These are phyloP conservation scores for Ottelia alismoides DNA, from an alignment of 106 monocot genomes.

Conservation along the genomic window DNA sequence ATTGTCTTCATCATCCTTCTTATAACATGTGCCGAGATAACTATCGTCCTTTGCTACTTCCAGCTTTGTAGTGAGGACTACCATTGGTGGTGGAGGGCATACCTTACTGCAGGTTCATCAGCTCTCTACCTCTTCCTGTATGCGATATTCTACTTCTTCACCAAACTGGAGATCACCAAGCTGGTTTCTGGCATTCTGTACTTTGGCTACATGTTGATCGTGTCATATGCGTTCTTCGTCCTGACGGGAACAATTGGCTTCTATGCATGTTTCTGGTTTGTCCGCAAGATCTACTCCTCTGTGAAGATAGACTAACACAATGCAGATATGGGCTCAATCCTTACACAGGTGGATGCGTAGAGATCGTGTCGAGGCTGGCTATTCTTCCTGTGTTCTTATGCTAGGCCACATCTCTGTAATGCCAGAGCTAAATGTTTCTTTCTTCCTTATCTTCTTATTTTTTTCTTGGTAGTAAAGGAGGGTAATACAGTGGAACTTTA, in stretches of 20 bases:
- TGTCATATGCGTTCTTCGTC: conserved; percentile 38
- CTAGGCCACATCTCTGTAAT: too few species aligned
- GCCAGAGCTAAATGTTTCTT: too few species aligned
- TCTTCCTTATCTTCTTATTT: too few species aligned
- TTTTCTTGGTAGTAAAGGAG: too few species aligned
- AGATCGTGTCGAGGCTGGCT: too few species aligned
- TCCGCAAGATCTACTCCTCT: conserved; percentile 29
- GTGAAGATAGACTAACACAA: conserved; percentile 27
- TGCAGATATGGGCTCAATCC: too few species aligned
- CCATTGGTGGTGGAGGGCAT: conserved; percentile 70
- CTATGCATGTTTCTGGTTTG: conserved; percentile 31
- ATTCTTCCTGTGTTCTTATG: too few species aligned
- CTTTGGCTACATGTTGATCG: conserved; percentile 62
- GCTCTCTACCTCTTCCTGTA: conserved; percentile 57
- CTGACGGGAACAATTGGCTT: conserved; percentile 27
- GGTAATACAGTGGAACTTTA: too few species aligned
- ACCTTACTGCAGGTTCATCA: conserved; percentile 55
- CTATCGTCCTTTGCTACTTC: conserved; percentile 70
- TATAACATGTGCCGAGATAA: conserved; percentile 60
- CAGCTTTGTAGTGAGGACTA: conserved; percentile 66
- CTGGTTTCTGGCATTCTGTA: conserved; percentile 49
- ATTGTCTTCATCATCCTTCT: conserved; percentile 57
- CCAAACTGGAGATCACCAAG: conserved; percentile 63
- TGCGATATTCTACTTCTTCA: conserved; percentile 61
- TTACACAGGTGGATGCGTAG: too few species aligned